Evolutionary conservation across 139 green algal species (phyloP), one percentile per base, ranked within the genome.

Genomic region (Penium margaritaceum): DNA sequence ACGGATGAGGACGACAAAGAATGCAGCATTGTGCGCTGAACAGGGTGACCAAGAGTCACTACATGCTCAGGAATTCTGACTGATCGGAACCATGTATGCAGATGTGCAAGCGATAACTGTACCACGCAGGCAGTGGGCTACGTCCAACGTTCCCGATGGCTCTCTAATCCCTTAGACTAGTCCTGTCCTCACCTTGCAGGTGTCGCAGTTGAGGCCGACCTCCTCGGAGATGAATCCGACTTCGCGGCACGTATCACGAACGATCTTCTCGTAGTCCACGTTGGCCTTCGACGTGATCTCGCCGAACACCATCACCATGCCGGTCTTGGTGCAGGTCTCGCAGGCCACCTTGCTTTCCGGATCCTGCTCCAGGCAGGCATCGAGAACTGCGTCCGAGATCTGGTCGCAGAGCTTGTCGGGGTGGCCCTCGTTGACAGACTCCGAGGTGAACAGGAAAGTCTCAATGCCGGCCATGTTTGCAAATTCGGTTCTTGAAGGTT

Each of bases 231-330:
- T 95, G 86, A 99, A 99, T 34, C 95, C 95, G 68, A 98, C 94
- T 33, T 95, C 89, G 46, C 82, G 72, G 70, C 75, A 83, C 41
- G 87, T 90, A 38, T 93, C 77, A 39, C 89, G 82, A 33, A 93
- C 88, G 43, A 96, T 83, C 33, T 89, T 88, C 88, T 99, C 95
- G 81, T 99, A 99, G 86, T 99, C 94, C n/a, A 97, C 92, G 87
- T 98, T 96, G 67, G 95, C 95, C 76, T 90, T 92, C 76, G 93
- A 98, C 64, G 95, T 99, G 87, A 99, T 98, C 86, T 99, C 95
- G 66, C 95, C 95, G 72, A 99, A 99, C 17, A 99, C 89, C 94
- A 98, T 98, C 79, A 98, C 92, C 92, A 99, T 97, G 84, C 89
- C 88, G 29, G 94, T 99, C 92, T 99, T 99, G 65, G 93, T 96